A percentile compares a stretch with the other conserved stretches of the same genome.
Conservation (phyloP, 148 eudicot species). For the Drosera capensis region DNA sequence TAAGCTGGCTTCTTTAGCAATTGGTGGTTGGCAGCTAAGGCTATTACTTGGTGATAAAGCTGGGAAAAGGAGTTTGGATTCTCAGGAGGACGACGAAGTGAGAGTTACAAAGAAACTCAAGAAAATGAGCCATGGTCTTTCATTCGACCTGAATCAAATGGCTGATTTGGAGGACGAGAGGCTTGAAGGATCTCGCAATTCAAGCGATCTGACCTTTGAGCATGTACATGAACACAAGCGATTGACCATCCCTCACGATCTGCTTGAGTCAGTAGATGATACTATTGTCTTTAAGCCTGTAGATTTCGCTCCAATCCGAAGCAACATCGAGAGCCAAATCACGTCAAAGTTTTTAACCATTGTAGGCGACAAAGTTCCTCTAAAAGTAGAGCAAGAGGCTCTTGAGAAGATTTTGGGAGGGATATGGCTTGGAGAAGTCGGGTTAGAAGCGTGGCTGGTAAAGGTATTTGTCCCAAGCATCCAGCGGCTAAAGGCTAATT, state of each 20-base stretch:
- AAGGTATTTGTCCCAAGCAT: constrained; percentile 43
- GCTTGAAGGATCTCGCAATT: constrained; percentile 49
- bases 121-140: constrained; percentile 27
- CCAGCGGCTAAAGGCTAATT: constrained; percentile 20
- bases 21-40: constrained; percentile 63
- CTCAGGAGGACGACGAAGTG: constrained; percentile 35
- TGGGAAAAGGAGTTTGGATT: constrained; percentile 40
- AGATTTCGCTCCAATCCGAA: constrained; percentile 21
- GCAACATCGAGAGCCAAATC: constrained; percentile 38
- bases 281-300: constrained; percentile 60
- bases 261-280: constrained; percentile 36
- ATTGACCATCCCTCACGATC: constrained; percentile 26
- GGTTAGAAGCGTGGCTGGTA: constrained; percentile 54
- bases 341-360: constrained; percentile 19
- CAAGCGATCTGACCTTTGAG: constrained; percentile 73
- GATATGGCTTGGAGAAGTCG: constrained; percentile 48
- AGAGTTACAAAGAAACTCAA: constrained; percentile 36
- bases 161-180: constrained; percentile 47
- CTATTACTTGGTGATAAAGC: constrained; percentile 34
- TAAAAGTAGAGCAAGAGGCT: constrained; percentile 51
- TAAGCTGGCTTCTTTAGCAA: constrained; percentile 35
- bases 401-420: constrained; percentile 62
- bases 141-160: constrained; percentile 59
- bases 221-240: constrained; percentile 40
- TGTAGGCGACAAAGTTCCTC: constrained; percentile 25